Conservation (phyloP, 352 stramenopile genomes). For the Phytophthora tentaculata region DNA sequence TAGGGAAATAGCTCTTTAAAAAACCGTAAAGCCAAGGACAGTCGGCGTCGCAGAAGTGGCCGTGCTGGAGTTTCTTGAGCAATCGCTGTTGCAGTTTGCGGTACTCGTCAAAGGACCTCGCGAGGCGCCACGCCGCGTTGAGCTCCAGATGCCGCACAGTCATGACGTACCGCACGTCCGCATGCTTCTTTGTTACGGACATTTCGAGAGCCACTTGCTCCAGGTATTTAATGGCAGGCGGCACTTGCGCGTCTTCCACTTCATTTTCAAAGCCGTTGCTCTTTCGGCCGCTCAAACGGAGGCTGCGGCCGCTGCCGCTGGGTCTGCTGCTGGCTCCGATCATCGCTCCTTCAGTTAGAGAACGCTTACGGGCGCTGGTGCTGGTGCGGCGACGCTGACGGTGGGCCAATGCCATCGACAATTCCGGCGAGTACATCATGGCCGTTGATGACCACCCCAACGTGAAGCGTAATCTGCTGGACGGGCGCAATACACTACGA, state of each 20-base stretch:
- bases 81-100: slow-evolving; percentile 70
- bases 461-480: slow-evolving; percentile 26
- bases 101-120: slow-evolving; percentile 78
- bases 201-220: slow-evolving; percentile 58
- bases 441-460: slow-evolving; percentile 4
- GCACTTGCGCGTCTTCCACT: slow-evolving; percentile 36
- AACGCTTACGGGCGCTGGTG: slow-evolving; percentile 33
- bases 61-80: slow-evolving; percentile 65
- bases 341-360: slow-evolving; percentile 27
- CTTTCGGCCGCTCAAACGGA: slow-evolving; percentile 29
- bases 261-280: slow-evolving; percentile 33
- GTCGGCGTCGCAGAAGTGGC: slow-evolving; percentile 76
- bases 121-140: slow-evolving; percentile 51
- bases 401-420: slow-evolving; percentile 36
- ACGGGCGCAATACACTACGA: slow-evolving; percentile 19
- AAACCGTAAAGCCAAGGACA: slow-evolving; percentile 80
- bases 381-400: slow-evolving; percentile 30
- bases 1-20: slow-evolving; percentile 82
- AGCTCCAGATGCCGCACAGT: slow-evolving; percentile 47
- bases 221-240: slow-evolving; percentile 54
- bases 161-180: slow-evolving; percentile 70
- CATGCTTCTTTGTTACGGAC: slow-evolving; percentile 52
- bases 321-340: slow-evolving; percentile 7
- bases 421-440: slow-evolving; percentile 46
- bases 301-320: slow-evolving; percentile 16